A percentile compares a stretch with the other conserved stretches of the same genome.
Conservation (phyloP, 768 basidiomycete genomes). For the Podaxis sp. region DNA sequence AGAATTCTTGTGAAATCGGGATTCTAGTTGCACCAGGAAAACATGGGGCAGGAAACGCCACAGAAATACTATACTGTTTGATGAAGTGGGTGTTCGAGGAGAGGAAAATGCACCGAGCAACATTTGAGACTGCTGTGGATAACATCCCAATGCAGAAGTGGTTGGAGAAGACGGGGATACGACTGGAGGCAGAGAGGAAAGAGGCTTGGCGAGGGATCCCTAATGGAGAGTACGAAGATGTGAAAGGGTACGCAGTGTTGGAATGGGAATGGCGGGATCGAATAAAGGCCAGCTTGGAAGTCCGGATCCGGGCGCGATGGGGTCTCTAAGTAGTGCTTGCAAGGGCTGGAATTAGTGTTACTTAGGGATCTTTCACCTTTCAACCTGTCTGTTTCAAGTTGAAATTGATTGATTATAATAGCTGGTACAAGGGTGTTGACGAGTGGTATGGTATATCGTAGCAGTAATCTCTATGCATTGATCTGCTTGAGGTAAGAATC, state of each 20-base stretch:
- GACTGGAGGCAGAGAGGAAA: slow-evolving; percentile 36
- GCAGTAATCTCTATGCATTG: slow-evolving; percentile 32
- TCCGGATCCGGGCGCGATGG: slow-evolving; percentile 21
- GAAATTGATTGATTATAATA: slow-evolving; percentile 8
- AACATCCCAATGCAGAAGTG: slow-evolving; percentile 46
- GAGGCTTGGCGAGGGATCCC: slow-evolving; percentile 38
- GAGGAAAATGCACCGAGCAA: slow-evolving; percentile 38
- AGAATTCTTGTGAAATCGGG: slow-evolving; percentile 41
- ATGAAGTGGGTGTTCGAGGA: slow-evolving; percentile 43
- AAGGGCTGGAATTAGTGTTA: background rate
- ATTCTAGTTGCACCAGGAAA: slow-evolving; percentile 37
- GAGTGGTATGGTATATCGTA: slow-evolving; percentile 14
- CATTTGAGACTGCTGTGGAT: slow-evolving; percentile 40
- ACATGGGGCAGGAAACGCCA: slow-evolving; percentile 39
- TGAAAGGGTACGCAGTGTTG: slow-evolving; percentile 41
- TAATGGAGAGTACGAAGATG: slow-evolving; percentile 36
- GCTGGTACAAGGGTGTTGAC: slow-evolving; percentile 8
- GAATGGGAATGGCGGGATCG: slow-evolving; percentile 40
- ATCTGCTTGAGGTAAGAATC: slow-evolving; percentile 28
- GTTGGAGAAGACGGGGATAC: slow-evolving; percentile 41
- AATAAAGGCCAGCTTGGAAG: slow-evolving; percentile 34
- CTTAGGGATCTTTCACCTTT: background rate
- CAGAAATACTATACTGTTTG: slow-evolving; percentile 42
- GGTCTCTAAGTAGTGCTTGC: background rate
- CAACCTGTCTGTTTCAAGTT: background rate